Evolutionary conservation across 225 moss, liverwort and hornwort genomes (phyloP), one percentile per base, ranked within the genome.

Genomic region (Straminergon stramineum): DNA sequence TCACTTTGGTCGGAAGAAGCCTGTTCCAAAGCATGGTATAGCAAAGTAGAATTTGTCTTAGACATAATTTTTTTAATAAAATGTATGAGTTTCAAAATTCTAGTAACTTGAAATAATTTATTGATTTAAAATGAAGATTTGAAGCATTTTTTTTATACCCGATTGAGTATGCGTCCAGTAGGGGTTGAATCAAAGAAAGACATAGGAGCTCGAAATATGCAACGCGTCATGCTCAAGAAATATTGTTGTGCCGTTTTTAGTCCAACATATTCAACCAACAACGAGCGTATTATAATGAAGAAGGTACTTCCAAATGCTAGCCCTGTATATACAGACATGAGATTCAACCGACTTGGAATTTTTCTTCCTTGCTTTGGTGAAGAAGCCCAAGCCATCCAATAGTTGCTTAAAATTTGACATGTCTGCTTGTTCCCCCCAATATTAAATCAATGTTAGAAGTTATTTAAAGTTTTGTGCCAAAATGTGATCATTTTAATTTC

Each of bases 371-470:
- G 89, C 45, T 48, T 91, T 56, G 89, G 86, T 63, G 93, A 91
- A 88, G 95, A 93, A 71, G 95, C 93, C 95, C 95, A 95, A 81
- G 92, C 95, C 93, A 95, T 95, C 95, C 95, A 95, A 81, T 95
- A 95, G 78, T 95, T 95, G 89, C 93, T 93, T 73, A 93, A 83
- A 85, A 95, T 91, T 82, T 95, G 95, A 83, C 93, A 92, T 90
- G 90, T 83, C 95, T 95, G 82, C 69, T 28, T n/a, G n/a, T n/a
- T 48, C 73, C 61, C 75, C 21, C 61, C 27, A 61, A 69, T 58
- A 17, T 71, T 35, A 55, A 52, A 85, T 85, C 63, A 76, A 88
- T 34, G 79, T 86, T 86, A 90, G 83, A 78, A 88, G 16, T 30
- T 15, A 48, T 45, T 82, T 55, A 61, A 79, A 61, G 37, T 18